Evolutionary conservation across 2,329 filamentous ascomycete genomes (phyloP), one percentile per base, ranked within the genome.

Genomic region (Polychaeton citri): DNA sequence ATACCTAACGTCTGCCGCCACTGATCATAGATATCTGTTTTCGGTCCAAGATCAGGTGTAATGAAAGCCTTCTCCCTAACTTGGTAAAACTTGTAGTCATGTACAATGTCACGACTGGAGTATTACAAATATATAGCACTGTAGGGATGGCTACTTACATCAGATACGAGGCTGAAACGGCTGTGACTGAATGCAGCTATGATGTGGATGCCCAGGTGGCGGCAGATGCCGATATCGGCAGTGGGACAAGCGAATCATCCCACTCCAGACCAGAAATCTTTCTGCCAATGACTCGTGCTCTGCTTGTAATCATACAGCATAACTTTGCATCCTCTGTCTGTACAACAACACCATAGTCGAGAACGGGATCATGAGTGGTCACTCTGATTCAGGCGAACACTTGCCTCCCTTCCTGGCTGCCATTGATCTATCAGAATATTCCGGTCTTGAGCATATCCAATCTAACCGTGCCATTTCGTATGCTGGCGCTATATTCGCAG

Each of bases 401-500:
- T 36, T 45, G 10, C 52, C 65, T 32, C 52, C 65, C 28, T 60
- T 68, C 44, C 54, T 71, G 36, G 61, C 64, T 35, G 61, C 65
- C 43, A 67, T 70, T 53, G 63, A 70, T 51, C 46, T 69, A 35
- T 46, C 55, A 30, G 52, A 46, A 30, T 63, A 61, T 51, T 51
- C 62, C 43, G 55, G 61, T 43, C 47, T 65, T 42, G 48, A 64
- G 28, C 59, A 62, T 36, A 71, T 72, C 38, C 64, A 76, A 38
- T 58, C 62, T 33, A 54, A 69, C 32, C 60, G 69, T 39, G 53
- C 59, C 21, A 42, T 79, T 43, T 66, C 72, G 20, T 76, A 72
- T 54, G 63, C 79, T 36, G 72, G 72, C 44, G 66, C 67, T 38
- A 66, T 75, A 38, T 69, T 74, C 47, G 59, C 72, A 37, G 64